A percentile compares a stretch with the other conserved stretches of the same genome.
phyloP scores from a whole-genome alignment of 345 rosid species.

The Boechera retrofracta region DNA sequence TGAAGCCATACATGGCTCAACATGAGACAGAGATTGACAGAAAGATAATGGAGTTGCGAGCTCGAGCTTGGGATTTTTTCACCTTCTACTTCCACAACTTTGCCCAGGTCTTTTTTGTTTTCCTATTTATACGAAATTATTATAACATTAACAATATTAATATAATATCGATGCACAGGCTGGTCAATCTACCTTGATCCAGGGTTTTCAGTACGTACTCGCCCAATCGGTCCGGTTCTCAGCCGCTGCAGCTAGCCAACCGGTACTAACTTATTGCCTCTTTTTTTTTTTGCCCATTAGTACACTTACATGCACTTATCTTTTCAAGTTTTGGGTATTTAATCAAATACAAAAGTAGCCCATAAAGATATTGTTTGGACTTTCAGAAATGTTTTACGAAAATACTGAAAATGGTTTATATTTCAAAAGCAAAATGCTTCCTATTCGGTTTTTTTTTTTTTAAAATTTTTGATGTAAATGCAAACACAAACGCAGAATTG shows the following conservation, averaged over 20 bases:
- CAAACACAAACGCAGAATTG: too few relatives aligned
- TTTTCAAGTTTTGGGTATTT: not conserved
- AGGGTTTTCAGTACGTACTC: conserved; percentile 57
- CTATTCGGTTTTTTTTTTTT: too few relatives aligned
- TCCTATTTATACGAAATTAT: too few relatives aligned
- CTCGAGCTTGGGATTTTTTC: conserved; percentile 76
- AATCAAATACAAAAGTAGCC: too few relatives aligned
- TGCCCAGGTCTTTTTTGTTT: conserved; percentile 27
- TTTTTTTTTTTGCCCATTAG: not conserved
- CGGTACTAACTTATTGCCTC: conserved; percentile 41
- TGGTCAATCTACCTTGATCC: conserved; percentile 63
- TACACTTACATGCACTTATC: not conserved
- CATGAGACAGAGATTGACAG: conserved; percentile 79
- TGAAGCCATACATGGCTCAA: conserved; percentile 61
- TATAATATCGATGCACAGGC: conserved; percentile 33
- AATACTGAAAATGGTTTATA: too few relatives aligned
- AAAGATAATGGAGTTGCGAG: conserved; percentile 67
- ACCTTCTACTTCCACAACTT: conserved; percentile 68
- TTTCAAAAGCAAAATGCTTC: too few relatives aligned
- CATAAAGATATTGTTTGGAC: not conserved
- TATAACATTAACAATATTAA: not conserved
- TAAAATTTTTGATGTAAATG: too few relatives aligned
- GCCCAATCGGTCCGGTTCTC: conserved; percentile 60
- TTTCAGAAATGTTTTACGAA: too few relatives aligned
- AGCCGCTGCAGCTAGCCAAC: conserved; percentile 31